Base-by-base conservation (phyloP, 2,329 filamentous ascomycete genomes). In the Aspergillus sp. region DNA sequence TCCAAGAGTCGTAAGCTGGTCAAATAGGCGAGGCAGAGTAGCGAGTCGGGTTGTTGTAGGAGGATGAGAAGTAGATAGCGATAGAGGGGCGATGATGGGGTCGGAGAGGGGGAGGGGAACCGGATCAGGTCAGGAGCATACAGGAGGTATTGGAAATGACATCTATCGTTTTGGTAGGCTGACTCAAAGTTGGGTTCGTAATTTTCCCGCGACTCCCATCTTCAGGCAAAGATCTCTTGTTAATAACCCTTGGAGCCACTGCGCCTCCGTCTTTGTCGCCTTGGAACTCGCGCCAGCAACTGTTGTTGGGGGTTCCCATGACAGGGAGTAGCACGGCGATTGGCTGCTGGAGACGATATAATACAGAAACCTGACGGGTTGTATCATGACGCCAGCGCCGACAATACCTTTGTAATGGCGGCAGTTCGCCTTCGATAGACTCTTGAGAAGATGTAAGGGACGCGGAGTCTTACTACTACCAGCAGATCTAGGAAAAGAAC, bases 71-170 rank as follows among this genome's bases (percentile, higher is more conserved):
- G 37, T 21, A 48, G 56, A 55, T 59, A 63, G 45, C 56, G 57
- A 57, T 52, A 55, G 59, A 63, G 52, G 55, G 55, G 41, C 40
- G 39, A 51, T 44, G 55, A 56, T 52, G 55, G 55, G 47, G 55
- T 52, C 41, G 45, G 49, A 37, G 56, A 53, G 60, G 63, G 55
- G 56, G 55, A 56, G 60, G 57, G 59, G 55, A 60, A 56, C 44
- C 46, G 56, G 56, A 55, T 62, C 62, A 65, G 63, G 65, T 64
- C 62, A 66, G 63, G 64, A 66, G 62, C 55, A 60, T 46, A 39
- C 24, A 15, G 6, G 35, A 23, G 21, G 35, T 17, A 31, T 19
- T 15, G 23, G 61, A 50, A 60, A 63, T 66, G 64, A 65, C 62
- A 60, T 60, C 58, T 33, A 59, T 37, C 19, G 15, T 17, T 39